phyloP scores from a whole-genome alignment of 2,329 filamentous ascomycete species.

The Stagonosporopsis tanaceti region DNA sequence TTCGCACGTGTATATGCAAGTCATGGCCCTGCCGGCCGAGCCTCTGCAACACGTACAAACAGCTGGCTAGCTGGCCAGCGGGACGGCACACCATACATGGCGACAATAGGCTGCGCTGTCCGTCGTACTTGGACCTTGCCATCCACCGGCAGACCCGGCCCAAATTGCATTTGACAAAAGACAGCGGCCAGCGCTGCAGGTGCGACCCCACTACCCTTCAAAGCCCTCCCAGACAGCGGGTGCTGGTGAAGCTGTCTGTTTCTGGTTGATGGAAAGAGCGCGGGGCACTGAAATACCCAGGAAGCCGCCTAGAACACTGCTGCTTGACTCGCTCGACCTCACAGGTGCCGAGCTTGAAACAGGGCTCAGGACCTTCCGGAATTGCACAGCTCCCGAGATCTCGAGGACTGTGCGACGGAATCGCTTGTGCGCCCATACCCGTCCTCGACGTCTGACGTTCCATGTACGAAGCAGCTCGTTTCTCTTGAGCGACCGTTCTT shows the following conservation, averaged over 20 bases:
- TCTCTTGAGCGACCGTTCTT: background rate
- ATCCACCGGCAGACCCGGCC: slow-evolving; percentile 1
- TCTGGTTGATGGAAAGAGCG: slow-evolving; percentile 19
- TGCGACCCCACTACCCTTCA: slow-evolving; percentile 16
- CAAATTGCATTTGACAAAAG: slow-evolving; percentile 14
- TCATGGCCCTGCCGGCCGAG: background rate
- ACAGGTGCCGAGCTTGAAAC: slow-evolving; percentile 26
- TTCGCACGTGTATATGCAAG: slow-evolving; percentile 15
- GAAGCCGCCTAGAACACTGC: slow-evolving; percentile 32
- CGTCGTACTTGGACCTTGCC: slow-evolving; percentile 3
- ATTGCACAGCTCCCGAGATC: slow-evolving; percentile 19
- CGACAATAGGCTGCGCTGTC: slow-evolving; percentile 6
- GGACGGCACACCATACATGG: slow-evolving; percentile 1
- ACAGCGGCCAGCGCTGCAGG: slow-evolving; percentile 8
- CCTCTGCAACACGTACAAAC: slow-evolving; percentile 1
- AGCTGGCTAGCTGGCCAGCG: background rate
- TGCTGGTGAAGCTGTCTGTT: slow-evolving; percentile 12
- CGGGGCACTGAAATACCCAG: slow-evolving; percentile 22
- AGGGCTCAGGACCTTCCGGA: slow-evolving; percentile 25
- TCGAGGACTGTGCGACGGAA: slow-evolving; percentile 25
- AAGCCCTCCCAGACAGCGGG: background rate
- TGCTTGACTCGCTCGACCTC: slow-evolving; percentile 33
- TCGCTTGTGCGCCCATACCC: slow-evolving; percentile 18
- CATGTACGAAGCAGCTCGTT: slow-evolving; percentile 5
- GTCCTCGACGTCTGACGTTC: slow-evolving; percentile 24